These are phyloP conservation scores for Flaveria ramosissima DNA, from an alignment of 129 eudicot genomes.

Conservation along the genomic window DNA sequence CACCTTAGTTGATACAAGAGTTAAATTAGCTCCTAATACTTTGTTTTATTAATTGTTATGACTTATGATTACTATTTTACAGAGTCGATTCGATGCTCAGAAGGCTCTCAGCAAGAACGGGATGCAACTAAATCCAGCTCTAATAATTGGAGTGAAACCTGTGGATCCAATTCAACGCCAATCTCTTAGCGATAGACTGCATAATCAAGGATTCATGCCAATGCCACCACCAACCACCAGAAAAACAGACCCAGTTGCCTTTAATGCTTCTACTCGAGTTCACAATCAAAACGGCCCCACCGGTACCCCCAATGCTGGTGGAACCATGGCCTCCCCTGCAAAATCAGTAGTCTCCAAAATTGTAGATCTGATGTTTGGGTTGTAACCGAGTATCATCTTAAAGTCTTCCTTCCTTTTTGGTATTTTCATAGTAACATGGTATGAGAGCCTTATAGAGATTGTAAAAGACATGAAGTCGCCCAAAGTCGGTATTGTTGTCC, in stretches of 20 bases:
- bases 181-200: slow-evolving; percentile 59
- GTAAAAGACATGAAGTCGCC: slow-evolving; percentile 15
- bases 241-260: slow-evolving; percentile 50
- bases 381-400: slow-evolving; percentile 30
- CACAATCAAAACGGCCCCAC: slow-evolving; percentile 52
- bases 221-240: slow-evolving; percentile 58
- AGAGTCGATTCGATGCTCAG: slow-evolving; percentile 91
- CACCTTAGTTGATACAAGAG: not conserved
- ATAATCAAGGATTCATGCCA: slow-evolving; percentile 85
- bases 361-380: slow-evolving; percentile 84
- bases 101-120: slow-evolving; percentile 93
- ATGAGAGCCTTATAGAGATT: slow-evolving; percentile 5
- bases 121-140: slow-evolving; percentile 73
- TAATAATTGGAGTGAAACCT: slow-evolving; percentile 87
- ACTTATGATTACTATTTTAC: slow-evolving; percentile 16
- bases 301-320: slow-evolving; percentile 52
- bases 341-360: slow-evolving; percentile 77
- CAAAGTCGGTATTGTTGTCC: not conserved
- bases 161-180: slow-evolving; percentile 88
- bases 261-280: slow-evolving; percentile 48
- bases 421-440: not conserved
- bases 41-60: not conserved
- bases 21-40: not conserved
- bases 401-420: slow-evolving; percentile 2
- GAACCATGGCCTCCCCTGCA: slow-evolving; percentile 83